Evolutionary conservation across 306 rosid species (phyloP).

Genomic region (Gynostemma pentaphyllum): DNA sequence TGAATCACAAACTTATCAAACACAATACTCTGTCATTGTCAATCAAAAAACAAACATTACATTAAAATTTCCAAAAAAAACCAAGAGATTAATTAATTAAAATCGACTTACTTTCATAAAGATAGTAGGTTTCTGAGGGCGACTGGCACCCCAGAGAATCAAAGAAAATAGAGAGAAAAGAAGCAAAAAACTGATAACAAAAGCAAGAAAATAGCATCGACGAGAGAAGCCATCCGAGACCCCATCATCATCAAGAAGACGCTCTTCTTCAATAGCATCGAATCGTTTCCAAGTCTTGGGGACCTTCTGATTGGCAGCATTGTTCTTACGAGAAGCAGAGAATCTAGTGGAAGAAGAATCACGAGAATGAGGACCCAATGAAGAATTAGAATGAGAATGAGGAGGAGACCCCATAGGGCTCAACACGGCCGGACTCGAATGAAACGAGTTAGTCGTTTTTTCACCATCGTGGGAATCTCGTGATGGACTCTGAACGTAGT

Average conservation of each 20-base stretch:
- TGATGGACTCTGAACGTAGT: conserved; percentile 82
- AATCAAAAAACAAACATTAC: background rate
- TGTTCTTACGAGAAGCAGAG: conserved; percentile 44
- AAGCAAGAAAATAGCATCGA: conserved; percentile 51
- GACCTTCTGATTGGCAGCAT: conserved; percentile 17
- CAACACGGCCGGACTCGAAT: conserved; percentile 63
- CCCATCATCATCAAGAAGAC: conserved; percentile 39
- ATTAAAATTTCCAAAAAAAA: background rate
- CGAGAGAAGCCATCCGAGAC: conserved; percentile 21
- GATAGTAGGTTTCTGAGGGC: conserved; percentile 62
- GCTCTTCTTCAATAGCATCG: conserved; percentile 70
- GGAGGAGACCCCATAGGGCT: conserved; percentile 94
- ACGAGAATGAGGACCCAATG: conserved; percentile 70
- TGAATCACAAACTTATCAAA: conserved; percentile 71
- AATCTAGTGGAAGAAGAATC: conserved; percentile 86
- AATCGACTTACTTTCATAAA: conserved; percentile 38
- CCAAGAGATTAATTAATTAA: background rate
- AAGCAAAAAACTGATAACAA: conserved; percentile 28
- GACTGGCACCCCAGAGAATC: conserved; percentile 79
- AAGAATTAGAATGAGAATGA: conserved; percentile 84
- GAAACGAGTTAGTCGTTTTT: conserved; percentile 76
- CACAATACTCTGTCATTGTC: conserved; percentile 58
- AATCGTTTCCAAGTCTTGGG: conserved; percentile 67
- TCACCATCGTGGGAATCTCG: conserved; percentile 82
- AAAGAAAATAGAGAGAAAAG: conserved; percentile 62